Evolutionary conservation across 345 rosid genomes (phyloP), one percentile per base, ranked within the genome.

Genomic region (Eucalyptus polybractea): DNA sequence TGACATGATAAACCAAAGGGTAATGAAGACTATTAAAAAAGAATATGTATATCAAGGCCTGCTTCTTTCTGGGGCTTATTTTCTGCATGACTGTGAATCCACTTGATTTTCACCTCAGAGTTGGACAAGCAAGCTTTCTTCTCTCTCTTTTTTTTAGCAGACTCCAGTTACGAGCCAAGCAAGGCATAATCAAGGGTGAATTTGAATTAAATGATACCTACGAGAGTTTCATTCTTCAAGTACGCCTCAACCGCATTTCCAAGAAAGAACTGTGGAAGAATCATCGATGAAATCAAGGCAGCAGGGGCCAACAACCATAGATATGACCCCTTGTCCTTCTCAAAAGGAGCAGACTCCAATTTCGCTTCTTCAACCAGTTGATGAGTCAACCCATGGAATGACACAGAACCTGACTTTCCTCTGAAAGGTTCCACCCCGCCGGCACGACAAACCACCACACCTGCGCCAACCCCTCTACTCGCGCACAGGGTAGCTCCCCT

Each of bases 391-490:
- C 99, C 99, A 88, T 89, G 69, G 91, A 96, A 97, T 12, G 99
- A 96, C 91, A 96, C 90, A 9, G 96, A 96, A 88, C 99, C 98
- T 6, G 99, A 91, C 91, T 97, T 96, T 12, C 99, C 99, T 62
- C 93, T 94, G 88, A 94, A 94, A 17, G 95, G 92, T 90, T 96
- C 99, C 92, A 89, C 88, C 88, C 93, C 95, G 88, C 91, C 89
- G 86, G 65, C 90, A 49, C 88, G 88, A 50, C 49, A 58, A 80
- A 90, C 81, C 21, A 91, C 88, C 89, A 90, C 90, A 27, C 69
- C 90, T 8, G 92, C 86, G 13, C 85, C 44, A 21, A 54, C 1
- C 44, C 83, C 83, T 76, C 47, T 21, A 21, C 13, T 40, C 15
- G 8, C 5, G 15, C 83, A 40, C 15, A 7, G 9, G 29, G 45